Base-by-base conservation (phyloP, 495 filamentous ascomycete species). In the Apiosordaria backusii region DNA sequence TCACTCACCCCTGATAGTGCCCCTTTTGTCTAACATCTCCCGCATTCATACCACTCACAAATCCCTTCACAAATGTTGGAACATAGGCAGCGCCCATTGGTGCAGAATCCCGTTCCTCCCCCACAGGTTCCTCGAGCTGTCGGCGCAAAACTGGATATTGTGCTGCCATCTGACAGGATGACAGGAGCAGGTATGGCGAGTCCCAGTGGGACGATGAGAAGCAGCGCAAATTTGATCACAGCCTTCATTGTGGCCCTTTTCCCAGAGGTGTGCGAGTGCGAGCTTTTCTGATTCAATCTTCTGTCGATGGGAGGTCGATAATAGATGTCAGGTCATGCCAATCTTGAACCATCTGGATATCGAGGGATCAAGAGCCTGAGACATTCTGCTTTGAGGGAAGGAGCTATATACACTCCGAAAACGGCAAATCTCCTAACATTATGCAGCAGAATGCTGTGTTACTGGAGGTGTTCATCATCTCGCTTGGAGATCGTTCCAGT, bases 31-130 rank as follows among this genome's bases (percentile, higher is more conserved):
- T 35, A 68, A 62, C 67, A 68, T 16, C 25, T 9, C 50, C 67
- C 67, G 23, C 67, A 68, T 21, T 62, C 58, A 62, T 65, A 62
- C 67, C 67, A 68, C 3, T 40, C 9, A 50, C 67, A 68, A 21
- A 68, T 52, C 0, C 67, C 63, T 40, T 65, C 63, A 23, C 63
- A 65, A 22, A 54, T 65, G 4, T 65, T 52, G n/a, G 63, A 65
- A 25, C 67, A 68, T 10, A 65, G 59, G 26, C 65, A 67, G 6
- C 59, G 50, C n/a, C 53, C 40, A 9, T 22, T 19, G 15, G 59
- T 50, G 58, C 65, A 67, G 27, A 62, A 62, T 16, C 65, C 65
- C 7, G 63, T 65, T n/a, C 63, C 63, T 10, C 63, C 63, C n/a
- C 63, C 63, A 19, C 63, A 65, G 10, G 62, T 50, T 27, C 25